Evolutionary conservation across 1,139 yeast genomes (phyloP).

Genomic region (Candida tropicalis): DNA sequence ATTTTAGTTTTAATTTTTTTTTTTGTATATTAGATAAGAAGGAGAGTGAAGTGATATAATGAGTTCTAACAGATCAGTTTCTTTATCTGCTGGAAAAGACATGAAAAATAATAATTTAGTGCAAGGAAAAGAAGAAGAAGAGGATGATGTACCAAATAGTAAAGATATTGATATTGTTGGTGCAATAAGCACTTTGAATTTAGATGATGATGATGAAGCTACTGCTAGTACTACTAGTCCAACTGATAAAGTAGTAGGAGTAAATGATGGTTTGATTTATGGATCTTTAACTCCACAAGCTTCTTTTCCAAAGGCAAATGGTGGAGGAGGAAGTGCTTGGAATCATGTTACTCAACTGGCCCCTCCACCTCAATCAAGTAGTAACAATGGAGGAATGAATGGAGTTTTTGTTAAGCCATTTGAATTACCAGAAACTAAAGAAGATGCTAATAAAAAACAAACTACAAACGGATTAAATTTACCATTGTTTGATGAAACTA

Average conservation of each 20-base stretch:
- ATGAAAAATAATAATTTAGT: constrained; percentile 8
- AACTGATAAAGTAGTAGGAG: too few species aligned
- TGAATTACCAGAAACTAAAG: constrained; percentile 37
- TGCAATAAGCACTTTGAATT: constrained; percentile 41
- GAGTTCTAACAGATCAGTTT: constrained; percentile 19
- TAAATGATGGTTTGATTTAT: constrained; percentile 13
- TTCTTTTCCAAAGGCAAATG: constrained; percentile 12
- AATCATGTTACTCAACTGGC: constrained; percentile 34
- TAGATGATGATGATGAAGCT: constrained; percentile 39
- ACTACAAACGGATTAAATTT: constrained; percentile 13
- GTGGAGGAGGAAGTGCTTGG: constrained; percentile 14
- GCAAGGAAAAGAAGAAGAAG: constrained; percentile 5
- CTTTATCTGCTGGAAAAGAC: constrained; percentile 21
- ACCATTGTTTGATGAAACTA: constrained; percentile 7
- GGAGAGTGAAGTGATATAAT: not conserved
- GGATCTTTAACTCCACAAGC: constrained; percentile 41
- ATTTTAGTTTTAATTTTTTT: too few species aligned
- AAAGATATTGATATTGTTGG: constrained; percentile 44
- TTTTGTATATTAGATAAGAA: constrained; percentile 5
- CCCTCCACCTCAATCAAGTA: constrained; percentile 32
- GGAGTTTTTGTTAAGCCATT: constrained; percentile 32
- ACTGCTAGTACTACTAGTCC: constrained; percentile 10
- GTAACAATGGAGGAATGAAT: constrained; percentile 17
- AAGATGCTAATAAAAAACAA: constrained; percentile 15
- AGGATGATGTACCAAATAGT: not conserved